Base-by-base conservation (phyloP, 2,329 filamentous ascomycete genomes). In the Diaporthe nobilis region DNA sequence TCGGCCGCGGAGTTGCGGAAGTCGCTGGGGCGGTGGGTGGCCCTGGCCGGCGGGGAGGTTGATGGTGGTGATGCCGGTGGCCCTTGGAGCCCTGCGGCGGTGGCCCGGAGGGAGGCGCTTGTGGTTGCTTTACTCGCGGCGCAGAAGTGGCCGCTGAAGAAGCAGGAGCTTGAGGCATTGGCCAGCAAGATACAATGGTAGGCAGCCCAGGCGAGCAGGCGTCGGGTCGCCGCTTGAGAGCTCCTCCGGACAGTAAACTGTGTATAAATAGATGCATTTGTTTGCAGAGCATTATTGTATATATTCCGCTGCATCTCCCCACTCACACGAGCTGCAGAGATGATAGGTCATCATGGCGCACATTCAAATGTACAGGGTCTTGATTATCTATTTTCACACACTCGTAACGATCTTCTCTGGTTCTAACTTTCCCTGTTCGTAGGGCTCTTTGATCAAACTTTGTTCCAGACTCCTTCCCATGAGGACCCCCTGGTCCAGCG, bases 1-100 rank as follows among this genome's bases (percentile, higher is more conserved):
- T 42, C 58, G 22, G 34, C 49, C n/a, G 44, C 34, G 1, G 89
- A 91, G 76, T 80, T 95, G 78, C 83, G 88, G 76, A 81, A 80
- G 12, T 80, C 83, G 79, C 81, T 91, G 58, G 83, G 81, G 31
- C 82, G 84, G 72, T 91, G 89, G 90, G 79, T 91, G 63, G 80
- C 82, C n/a, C 80, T 86, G 79, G 87, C 88, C 25, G 61, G 61
- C 61, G 61, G 12, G 4, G 20, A 17, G 17, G 17, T n/a, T 2
- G 42, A 5, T n/a, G 42, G 1, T 7, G 20, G 31, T n/a, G 28
- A 25, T n/a, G 7, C 15, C 17, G 42, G 42, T 2, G 28, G 39
- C 20, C 71, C 28, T 15, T 73, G 71, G 71, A 73, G 71, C 15
- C 34, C 47, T 8, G 58, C 28, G 60, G 47, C 25, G 37, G 71